Evolutionary conservation across 1,284 basidiomycete species (phyloP).

Genomic region (Moesziomyces sp.): DNA sequence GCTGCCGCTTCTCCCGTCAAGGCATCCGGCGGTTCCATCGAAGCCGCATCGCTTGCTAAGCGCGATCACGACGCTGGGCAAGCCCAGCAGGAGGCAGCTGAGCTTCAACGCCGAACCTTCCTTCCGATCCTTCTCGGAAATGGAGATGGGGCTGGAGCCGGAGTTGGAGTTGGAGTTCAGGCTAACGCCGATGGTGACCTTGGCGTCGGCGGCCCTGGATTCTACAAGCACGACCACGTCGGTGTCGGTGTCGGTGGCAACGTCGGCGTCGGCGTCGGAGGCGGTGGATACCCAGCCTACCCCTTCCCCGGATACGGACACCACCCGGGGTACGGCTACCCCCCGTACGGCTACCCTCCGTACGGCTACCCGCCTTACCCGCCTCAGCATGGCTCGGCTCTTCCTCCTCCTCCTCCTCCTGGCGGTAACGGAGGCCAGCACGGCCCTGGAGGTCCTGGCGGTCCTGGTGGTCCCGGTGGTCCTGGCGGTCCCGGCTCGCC

Average conservation of each 20-base stretch:
- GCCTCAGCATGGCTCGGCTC: neutral
- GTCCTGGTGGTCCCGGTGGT: neutral
- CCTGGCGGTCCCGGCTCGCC: neutral
- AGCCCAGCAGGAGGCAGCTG: neutral
- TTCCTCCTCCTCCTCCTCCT: no score
- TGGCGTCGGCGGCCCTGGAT: no score
- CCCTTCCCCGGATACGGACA: neutral
- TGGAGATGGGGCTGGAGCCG: no score
- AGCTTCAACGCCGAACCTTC: neutral
- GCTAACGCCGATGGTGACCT: no score
- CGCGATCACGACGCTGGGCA: neutral
- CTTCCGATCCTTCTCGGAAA: no score
- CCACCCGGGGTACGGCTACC: neutral
- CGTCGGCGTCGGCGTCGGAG: slow-evolving; percentile 2
- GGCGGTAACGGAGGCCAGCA: no score
- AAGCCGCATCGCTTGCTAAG: slow-evolving; percentile 1
- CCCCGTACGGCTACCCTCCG: slow-evolving; percentile 2
- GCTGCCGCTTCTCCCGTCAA: slow-evolving; percentile 7
- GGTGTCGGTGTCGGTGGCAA: slow-evolving; percentile 3
- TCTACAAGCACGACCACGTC: no score
- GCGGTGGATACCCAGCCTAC: neutral
- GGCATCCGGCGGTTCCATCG: neutral
- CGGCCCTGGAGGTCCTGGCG: neutral
- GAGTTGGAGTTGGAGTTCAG: no score
- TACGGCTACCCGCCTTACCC: slow-evolving; percentile 6